Base-by-base conservation (phyloP, 768 basidiomycete species). In the Roridomyces roridus region DNA sequence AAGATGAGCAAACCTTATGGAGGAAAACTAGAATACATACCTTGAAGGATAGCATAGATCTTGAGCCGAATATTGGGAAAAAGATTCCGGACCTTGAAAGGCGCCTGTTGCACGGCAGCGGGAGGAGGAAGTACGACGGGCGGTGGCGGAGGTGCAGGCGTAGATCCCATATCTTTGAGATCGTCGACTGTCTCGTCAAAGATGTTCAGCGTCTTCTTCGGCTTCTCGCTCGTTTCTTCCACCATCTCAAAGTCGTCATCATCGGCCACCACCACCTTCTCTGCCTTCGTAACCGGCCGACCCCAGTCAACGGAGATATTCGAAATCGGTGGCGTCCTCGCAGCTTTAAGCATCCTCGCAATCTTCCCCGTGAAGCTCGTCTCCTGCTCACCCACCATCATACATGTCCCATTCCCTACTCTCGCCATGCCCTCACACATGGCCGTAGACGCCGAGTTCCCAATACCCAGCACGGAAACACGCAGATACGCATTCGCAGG, bases 401-500 rank as follows among this genome's bases (percentile, higher is more conserved):
- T 64, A 26, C 64, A 75, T 7, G 70, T 64, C 20, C 82, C 82
- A 1, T 74, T 69, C 1, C 82, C 82, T 1, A 67, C 65, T 5
- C 71, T 65, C 0, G 81, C 81, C 23, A 83, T 72, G 1, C 69
- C 61, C 31, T 75, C 66, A 57, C 78, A 80, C 61, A 77, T 67
- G 0, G 71, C 74, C 1, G 72, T 77, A 3, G 80, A 80, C 0
- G 70, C 75, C 0, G 52, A 57, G 14, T 63, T 34, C 10, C 82
- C 82, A 11, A 84, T 77, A 0, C 82, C 82, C 1, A 83, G 73
- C 6, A 75, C 71, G 46, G 80, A 83, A 6, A 81, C 65, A 1
- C 82, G 77, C 5, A 77, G 28, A n/a, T 66, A 63, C 0, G 70
- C 70, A 0, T 66, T 39, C 0, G 58, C 35, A 4, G 65, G 44